Evolutionary conservation across 108 stramenopile genomes (phyloP), one percentile per base, ranked within the genome.

Genomic region (Cyclotella cryptica): DNA sequence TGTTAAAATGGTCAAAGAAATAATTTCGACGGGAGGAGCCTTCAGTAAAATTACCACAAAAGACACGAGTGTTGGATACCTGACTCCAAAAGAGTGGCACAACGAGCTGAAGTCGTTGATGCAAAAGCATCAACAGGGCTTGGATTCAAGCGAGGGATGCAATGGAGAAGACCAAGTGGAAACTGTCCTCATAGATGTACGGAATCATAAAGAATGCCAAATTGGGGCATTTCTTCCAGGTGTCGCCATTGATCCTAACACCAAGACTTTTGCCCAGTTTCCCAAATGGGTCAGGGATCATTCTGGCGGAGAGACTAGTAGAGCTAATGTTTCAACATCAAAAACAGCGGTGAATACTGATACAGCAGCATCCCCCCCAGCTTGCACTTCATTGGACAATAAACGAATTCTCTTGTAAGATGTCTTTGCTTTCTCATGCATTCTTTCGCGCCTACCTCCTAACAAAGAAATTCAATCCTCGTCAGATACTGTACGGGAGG

Each of bases 401-500:
- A 81, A 81, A 54, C 67, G 80, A 1, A 81, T 81, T 52, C 55
- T 71, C 19, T 43, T 71, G 55, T 71, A 28, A 57, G n/a, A n/a
- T n/a, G 69, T 43, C 15, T 11, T 1, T 26, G 30, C 13, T 53
- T 18, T 57, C 1, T 47, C 39, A n/a, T 12, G 26, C 43, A 49
- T 46, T 13, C 5, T 4, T 22, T 28, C 17, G 57, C 24, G 74
- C 0, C 87, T 83, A 29, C 87, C 85, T 17, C 81, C 78, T 55
- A 69, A 72, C 54, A 18, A 18, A 43, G n/a, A 43, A 43, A 35
- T 35, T 22, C 17, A 44, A 21, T 58, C 24, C 28, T 58, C 28
- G 22, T 58, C 21, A 55, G 69, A 84, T 95, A 98, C 75, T 97
- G 97, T 73, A 98, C 96, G 5, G 97, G 97, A 45, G 97, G 97